phyloP scores from a whole-genome alignment of 805 yeast genomes.

The Monosporozyma servazzii region DNA sequence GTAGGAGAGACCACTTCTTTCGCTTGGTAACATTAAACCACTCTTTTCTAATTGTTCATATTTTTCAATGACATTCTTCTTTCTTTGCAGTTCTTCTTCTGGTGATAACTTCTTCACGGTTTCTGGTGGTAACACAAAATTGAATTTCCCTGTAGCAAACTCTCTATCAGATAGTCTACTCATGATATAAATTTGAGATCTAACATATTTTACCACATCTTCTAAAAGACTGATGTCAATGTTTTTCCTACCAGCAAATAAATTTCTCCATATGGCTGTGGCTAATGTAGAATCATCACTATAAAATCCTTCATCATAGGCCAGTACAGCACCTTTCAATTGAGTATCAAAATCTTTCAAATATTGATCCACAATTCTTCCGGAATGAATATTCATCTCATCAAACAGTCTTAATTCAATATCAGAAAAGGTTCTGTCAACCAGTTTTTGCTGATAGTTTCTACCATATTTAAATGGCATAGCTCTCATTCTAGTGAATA shows the following conservation, averaged over 20 bases:
- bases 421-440: conserved; percentile 82
- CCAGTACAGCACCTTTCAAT: conserved; percentile 76
- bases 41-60: conserved; percentile 41
- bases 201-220: conserved; percentile 79
- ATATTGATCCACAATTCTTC: conserved; percentile 74
- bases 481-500: conserved; percentile 91
- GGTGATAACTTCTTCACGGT: conserved; percentile 62
- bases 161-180: conserved; percentile 83
- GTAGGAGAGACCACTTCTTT: conserved; percentile 41
- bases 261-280: conserved; percentile 79
- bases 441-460: conserved; percentile 83
- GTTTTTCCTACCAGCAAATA: conserved; percentile 76
- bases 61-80: conserved; percentile 40
- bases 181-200: conserved; percentile 82
- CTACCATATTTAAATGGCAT: conserved; percentile 85
- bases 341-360: conserved; percentile 86
- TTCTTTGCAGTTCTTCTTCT: conserved; percentile 51
- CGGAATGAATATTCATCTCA: conserved; percentile 76
- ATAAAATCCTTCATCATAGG: conserved; percentile 86
- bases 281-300: conserved; percentile 73
- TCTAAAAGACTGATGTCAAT: conserved; percentile 78
- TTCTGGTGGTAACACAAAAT: conserved; percentile 74
- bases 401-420: conserved; percentile 78
- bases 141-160: conserved; percentile 83
- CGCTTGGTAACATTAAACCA: conserved; percentile 48